These are phyloP conservation scores for Striga hermonthica DNA, from an alignment of 305 asterid species.

Conservation along the genomic window DNA sequence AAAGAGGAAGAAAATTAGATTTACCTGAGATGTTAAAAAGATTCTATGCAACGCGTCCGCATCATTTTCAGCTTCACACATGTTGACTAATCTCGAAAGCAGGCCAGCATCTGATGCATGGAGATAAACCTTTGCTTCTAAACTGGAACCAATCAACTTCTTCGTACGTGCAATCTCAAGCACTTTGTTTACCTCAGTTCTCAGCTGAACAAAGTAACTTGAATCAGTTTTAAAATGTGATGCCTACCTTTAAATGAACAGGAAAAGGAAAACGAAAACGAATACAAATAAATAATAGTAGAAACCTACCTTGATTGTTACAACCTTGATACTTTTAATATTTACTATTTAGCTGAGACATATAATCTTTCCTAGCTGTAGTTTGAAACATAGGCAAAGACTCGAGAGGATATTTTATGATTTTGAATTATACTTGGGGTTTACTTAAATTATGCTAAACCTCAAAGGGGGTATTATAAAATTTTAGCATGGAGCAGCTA, in stretches of 20 bases:
- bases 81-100: conserved; percentile 44
- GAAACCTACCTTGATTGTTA: not conserved
- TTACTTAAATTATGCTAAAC: no score
- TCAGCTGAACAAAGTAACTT: conserved; percentile 51
- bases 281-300: not conserved
- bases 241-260: not conserved
- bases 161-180: conserved; percentile 79
- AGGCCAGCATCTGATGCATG: conserved; percentile 55
- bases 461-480: not conserved
- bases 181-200: conserved; percentile 94
- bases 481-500: not conserved
- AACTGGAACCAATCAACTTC: conserved; percentile 91
- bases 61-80: conserved; percentile 56
- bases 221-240: conserved; percentile 6
- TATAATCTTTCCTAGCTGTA: no score
- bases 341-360: no score
- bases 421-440: not conserved
- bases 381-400: no score
- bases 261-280: not conserved
- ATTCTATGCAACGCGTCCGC: conserved; percentile 85
- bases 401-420: not conserved
- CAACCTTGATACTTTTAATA: no score
- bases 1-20: not conserved
- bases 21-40: conserved; percentile 93
- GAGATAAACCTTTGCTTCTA: conserved; percentile 88